Base-by-base conservation (phyloP, 768 basidiomycete species). In the Xanthoconium stramineum region DNA sequence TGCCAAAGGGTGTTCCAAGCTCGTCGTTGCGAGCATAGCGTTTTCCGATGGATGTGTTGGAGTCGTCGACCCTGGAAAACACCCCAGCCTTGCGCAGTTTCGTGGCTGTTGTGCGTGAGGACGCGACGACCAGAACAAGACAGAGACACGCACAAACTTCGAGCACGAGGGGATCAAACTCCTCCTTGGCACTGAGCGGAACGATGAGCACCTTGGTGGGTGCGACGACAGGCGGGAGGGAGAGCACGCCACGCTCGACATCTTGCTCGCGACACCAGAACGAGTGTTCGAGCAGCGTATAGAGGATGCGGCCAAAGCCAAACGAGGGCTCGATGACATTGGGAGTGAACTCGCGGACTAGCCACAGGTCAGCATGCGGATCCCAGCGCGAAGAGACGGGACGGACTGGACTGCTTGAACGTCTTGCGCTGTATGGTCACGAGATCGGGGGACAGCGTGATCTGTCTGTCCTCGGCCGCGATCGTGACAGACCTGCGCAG, bases 271-370 rank as follows among this genome's bases (percentile, higher is more conserved):
- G 85, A 57, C 83, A 83, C 97, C 96, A 98, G 80, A 88, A 99
- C 65, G 83, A 85, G 78, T 98, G 97, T 72, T 99, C 97, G 35
- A 99, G 84, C 50, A 98, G 79, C 30, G 84, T 85, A 72, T 98
- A 98, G 45, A 98, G 78, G 65, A 98, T 97, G 52, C 96, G 93
- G 52, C 96, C 96, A 62, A 98, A 84, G 57, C 97, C 96, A 74
- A 98, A 97, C 5, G 97, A 99, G 24, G 97, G 95, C 71, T 98
- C 96, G 71, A 98, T 96, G 72, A 99, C 97, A 73, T 98, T 98
- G 37, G 96, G 97, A 53, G 86, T 93, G 75, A 82, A 97, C 74
- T 98, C 95, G 61, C 96, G 91, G 61, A 92, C 94, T 97, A 61
- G 66, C 67, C 69, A 69, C 55, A 30, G 0, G 47, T 66, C 17